phyloP scores from a whole-genome alignment of 2,329 filamentous ascomycete genomes.

The Penicillium paneum region DNA sequence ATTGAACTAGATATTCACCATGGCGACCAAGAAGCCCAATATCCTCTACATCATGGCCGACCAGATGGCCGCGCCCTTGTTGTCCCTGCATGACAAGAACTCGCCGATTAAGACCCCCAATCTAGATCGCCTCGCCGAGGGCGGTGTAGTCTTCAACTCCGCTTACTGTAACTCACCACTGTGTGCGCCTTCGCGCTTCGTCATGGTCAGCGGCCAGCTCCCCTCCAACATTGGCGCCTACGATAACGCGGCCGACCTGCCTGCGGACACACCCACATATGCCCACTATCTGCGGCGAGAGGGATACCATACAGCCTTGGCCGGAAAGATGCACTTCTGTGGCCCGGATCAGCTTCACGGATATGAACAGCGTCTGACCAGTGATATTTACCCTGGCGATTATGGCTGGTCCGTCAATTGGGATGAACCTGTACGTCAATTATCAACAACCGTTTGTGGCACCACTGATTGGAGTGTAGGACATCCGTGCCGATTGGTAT shows the following conservation, averaged over 20 bases:
- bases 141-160: conserved; percentile 85
- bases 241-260: conserved; percentile 84
- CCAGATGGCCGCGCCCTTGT: conserved; percentile 82
- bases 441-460: background rate
- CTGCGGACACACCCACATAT: conserved; percentile 82
- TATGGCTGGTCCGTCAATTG: conserved; percentile 95
- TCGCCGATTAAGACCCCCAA: conserved; percentile 92
- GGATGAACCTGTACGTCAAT: conserved; percentile 67
- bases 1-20: conserved; percentile 17
- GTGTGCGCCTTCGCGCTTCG: conserved; percentile 89
- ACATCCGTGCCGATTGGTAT: conserved; percentile 79
- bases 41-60: conserved; percentile 96
- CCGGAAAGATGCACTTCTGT: conserved; percentile 97
- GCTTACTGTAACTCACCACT: conserved; percentile 93
- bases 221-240: conserved; percentile 89
- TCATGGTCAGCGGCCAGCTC: conserved; percentile 87
- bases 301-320: conserved; percentile 85
- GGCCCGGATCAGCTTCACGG: conserved; percentile 87
- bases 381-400: conserved; percentile 91
- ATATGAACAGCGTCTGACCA: conserved; percentile 88
- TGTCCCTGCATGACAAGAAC: conserved; percentile 86
- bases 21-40: conserved; percentile 59
- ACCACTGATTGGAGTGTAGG: conserved; percentile 22
- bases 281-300: conserved; percentile 82
- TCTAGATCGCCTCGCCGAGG: conserved; percentile 75